Evolutionary conservation across 495 filamentous ascomycete species (phyloP).

Genomic region (Lindgomyces ingoldianus): DNA sequence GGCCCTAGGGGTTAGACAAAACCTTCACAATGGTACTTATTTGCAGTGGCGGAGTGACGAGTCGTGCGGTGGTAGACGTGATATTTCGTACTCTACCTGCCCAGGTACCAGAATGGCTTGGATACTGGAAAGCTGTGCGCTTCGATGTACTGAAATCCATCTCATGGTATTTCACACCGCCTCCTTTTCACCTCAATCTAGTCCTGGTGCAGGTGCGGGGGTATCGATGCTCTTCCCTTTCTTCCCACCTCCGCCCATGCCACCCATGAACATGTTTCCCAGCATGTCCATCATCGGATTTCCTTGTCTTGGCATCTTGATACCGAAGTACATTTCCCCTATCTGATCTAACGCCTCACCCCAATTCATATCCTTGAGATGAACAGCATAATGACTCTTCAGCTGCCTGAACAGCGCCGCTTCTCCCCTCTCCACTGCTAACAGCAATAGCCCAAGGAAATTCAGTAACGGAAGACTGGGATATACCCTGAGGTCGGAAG

Average conservation of each 20-base stretch:
- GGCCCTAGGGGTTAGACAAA: neutral
- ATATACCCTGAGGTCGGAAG: slow-evolving; percentile 76
- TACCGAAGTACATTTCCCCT: slow-evolving; percentile 97
- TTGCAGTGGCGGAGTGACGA: too few relatives aligned
- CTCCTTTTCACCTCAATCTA: slow-evolving; percentile 48
- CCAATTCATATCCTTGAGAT: slow-evolving; percentile 78
- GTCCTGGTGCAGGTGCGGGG: slow-evolving; percentile 53
- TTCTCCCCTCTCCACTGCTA: slow-evolving; percentile 78
- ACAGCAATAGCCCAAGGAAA: slow-evolving; percentile 79
- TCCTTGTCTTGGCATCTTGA: slow-evolving; percentile 80
- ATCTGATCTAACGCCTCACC: slow-evolving; percentile 82
- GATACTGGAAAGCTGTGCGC: neutral
- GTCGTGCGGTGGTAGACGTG: too few relatives aligned
- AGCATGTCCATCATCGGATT: slow-evolving; percentile 98
- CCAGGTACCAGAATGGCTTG: neutral
- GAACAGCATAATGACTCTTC: slow-evolving; percentile 72
- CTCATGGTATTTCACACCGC: slow-evolving; percentile 1
- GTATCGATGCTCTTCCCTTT: slow-evolving; percentile 40
- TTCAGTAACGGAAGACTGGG: slow-evolving; percentile 88
- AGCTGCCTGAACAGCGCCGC: slow-evolving; percentile 81
- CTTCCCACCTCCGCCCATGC: slow-evolving; percentile 21
- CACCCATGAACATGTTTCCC: slow-evolving; percentile 76
- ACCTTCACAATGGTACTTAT: too few relatives aligned
- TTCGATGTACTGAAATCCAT: neutral
- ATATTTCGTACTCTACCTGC: too few relatives aligned